Evolutionary conservation across 257 asterid genomes (phyloP).

Genomic region (Solanum chiquidenum): DNA sequence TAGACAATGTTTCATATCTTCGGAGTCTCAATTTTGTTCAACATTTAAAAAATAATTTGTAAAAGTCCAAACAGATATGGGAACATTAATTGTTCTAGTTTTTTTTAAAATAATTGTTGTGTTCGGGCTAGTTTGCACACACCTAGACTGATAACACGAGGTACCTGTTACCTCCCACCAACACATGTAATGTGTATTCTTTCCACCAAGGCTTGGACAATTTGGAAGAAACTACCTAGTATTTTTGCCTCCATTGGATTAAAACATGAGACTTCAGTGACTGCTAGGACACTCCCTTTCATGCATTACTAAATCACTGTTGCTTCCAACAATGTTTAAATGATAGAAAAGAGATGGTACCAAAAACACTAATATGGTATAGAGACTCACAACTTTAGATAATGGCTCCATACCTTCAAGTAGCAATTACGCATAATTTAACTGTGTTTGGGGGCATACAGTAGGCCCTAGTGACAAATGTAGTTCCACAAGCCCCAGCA

Average conservation of each 20-base stretch:
- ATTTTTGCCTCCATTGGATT: slow-evolving; percentile 14
- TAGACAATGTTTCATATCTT: too few relatives aligned
- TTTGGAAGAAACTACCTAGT: not conserved
- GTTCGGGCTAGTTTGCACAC: not conserved
- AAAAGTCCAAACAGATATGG: too few relatives aligned
- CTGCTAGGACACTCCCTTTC: not conserved
- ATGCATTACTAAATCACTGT: not conserved
- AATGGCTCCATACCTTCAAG: too few relatives aligned
- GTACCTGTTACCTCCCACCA: not conserved
- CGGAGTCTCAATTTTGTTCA: too few relatives aligned
- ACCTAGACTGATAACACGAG: not conserved
- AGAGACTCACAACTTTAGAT: not conserved
- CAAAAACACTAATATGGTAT: not conserved
- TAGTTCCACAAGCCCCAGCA: too few relatives aligned
- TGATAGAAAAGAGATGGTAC: not conserved
- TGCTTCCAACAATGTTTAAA: not conserved
- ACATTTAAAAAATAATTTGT: too few relatives aligned
- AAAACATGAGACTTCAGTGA: not conserved
- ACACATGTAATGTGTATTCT: not conserved
- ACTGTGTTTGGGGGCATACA: too few relatives aligned
- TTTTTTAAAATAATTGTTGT: too few relatives aligned
- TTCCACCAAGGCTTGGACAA: not conserved
- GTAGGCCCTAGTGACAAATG: too few relatives aligned
- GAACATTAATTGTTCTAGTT: too few relatives aligned
- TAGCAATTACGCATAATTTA: too few relatives aligned